phyloP scores from a whole-genome alignment of 345 rosid genomes.

The Trapa bicornis region DNA sequence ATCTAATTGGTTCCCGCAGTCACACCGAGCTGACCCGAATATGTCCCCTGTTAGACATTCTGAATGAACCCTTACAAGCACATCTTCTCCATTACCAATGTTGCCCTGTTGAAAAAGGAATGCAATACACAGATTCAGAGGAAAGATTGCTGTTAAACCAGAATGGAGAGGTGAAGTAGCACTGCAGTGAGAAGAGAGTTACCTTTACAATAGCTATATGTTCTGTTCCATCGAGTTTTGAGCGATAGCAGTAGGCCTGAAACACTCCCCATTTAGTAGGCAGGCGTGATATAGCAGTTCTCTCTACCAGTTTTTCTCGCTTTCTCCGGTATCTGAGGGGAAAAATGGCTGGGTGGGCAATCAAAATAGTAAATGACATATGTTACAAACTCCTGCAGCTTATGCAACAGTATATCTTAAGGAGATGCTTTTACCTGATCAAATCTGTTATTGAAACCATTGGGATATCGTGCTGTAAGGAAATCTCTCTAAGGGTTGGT shows the following conservation, averaged over 20 bases:
- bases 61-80: conserved; percentile 81
- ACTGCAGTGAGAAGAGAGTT: not conserved
- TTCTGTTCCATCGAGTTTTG: conserved; percentile 68
- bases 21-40: conserved; percentile 75
- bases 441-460: conserved; percentile 67
- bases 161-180: not conserved
- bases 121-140: not conserved
- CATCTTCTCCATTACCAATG: conserved; percentile 65
- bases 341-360: not conserved
- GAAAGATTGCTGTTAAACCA: not conserved
- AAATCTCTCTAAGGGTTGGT: conserved; percentile 34
- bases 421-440: conserved; percentile 34
- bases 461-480: conserved; percentile 42
- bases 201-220: conserved; percentile 75
- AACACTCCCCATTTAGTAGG: conserved; percentile 84
- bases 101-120: conserved; percentile 34
- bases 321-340: conserved; percentile 57
- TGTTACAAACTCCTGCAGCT: not conserved
- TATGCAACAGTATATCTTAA: not conserved
- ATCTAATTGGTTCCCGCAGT: conserved; percentile 73
- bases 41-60: conserved; percentile 84
- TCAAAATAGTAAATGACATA: not conserved
- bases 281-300: conserved; percentile 44
- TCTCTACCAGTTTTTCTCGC: conserved; percentile 66
- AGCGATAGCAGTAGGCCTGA: conserved; percentile 54